A percentile compares a stretch with the other conserved stretches of the same genome.
These are phyloP conservation scores for Skeletonema menzelii DNA, from an alignment of 108 stramenopile genomes.

Conservation along the genomic window DNA sequence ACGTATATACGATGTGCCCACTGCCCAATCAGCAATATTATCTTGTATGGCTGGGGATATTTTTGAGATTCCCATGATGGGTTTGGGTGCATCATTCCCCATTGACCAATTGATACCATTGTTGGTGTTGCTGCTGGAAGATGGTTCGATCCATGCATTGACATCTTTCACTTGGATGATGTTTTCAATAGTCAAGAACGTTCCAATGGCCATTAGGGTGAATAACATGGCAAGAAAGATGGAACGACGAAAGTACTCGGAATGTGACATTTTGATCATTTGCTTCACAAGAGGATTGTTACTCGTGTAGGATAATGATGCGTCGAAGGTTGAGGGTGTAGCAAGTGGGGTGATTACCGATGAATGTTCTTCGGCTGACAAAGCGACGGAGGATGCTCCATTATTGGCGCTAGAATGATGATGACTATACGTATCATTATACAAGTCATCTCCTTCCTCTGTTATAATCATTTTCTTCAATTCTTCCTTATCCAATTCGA, in stretches of 20 bases:
- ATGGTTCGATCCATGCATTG: not conserved
- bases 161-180: not conserved
- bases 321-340: not conserved
- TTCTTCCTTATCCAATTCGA: not conserved
- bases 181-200: not conserved
- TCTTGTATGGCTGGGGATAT: not conserved
- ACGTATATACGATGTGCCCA: constrained; percentile 8
- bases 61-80: not conserved
- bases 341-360: not conserved
- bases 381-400: not conserved
- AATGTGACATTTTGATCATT: not conserved
- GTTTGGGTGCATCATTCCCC: constrained; percentile 24
- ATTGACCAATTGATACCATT: not conserved
- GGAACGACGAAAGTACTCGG: not conserved
- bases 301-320: no score
- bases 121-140: not conserved
- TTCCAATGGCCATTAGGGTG: not conserved
- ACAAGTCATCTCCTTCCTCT: not conserved
- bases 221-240: not conserved
- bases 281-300: not conserved
- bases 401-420: not conserved
- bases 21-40: constrained; percentile 25
- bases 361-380: not conserved
- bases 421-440: not conserved
- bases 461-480: not conserved